A percentile compares a stretch with the other conserved stretches of the same genome.
These are phyloP conservation scores for Russula lepida DNA, from an alignment of 768 basidiomycete species.

Conservation along the genomic window DNA sequence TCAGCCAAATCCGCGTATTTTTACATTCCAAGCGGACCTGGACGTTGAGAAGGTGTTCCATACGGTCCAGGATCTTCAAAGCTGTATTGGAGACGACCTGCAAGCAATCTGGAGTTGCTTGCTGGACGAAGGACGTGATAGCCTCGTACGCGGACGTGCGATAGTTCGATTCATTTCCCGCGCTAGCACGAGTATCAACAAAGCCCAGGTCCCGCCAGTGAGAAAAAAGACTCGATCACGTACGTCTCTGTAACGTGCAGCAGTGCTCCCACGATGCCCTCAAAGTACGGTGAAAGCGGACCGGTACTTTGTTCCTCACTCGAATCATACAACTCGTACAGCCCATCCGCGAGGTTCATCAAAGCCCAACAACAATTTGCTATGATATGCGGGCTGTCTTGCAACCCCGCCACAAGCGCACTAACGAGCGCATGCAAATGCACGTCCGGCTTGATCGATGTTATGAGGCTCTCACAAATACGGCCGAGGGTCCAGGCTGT, in stretches of 20 bases:
- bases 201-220: not conserved
- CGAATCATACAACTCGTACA: conserved; percentile 61
- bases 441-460: conserved; percentile 80
- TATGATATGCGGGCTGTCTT: conserved; percentile 75
- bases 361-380: conserved; percentile 95
- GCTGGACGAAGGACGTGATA: conserved; percentile 76
- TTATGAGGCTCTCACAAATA: conserved; percentile 84
- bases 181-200: conserved; percentile 33
- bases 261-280: conserved; percentile 76
- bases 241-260: conserved; percentile 84
- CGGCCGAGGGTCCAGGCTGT: conserved; percentile 96
- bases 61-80: conserved; percentile 75
- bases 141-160: conserved; percentile 96
- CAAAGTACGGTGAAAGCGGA: conserved; percentile 81
- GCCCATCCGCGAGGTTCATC: conserved; percentile 91
- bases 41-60: conserved; percentile 80
- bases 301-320: conserved; percentile 46
- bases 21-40: conserved; percentile 43
- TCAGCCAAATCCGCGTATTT: not conserved
- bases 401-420: conserved; percentile 73
- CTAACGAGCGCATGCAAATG: conserved; percentile 78
- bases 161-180: conserved; percentile 84
- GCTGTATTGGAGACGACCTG: conserved; percentile 75
- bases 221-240: conserved; percentile 22
- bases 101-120: conserved; percentile 73